phyloP scores from a whole-genome alignment of 2,329 filamentous ascomycete species.

The Neonectria sp. region DNA sequence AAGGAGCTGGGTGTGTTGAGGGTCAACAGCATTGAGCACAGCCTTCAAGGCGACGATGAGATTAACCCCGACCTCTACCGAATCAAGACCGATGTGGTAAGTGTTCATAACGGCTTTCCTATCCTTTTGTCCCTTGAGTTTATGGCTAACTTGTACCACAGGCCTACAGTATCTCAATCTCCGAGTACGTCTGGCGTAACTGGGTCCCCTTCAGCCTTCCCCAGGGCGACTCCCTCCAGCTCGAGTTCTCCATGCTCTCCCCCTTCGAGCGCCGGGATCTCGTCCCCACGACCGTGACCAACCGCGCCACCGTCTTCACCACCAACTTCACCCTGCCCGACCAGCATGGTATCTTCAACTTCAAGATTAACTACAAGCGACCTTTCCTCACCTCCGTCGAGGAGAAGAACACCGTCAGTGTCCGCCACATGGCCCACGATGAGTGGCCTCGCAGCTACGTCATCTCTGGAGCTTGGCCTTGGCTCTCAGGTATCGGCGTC shows the following conservation, averaged over 20 bases:
- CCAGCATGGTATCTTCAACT: slow-evolving; percentile 99
- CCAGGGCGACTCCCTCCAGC: slow-evolving; percentile 82
- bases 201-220: slow-evolving; percentile 83
- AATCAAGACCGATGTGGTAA: slow-evolving; percentile 95
- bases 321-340: slow-evolving; percentile 88
- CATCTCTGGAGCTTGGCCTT: slow-evolving; percentile 94
- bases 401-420: slow-evolving; percentile 95
- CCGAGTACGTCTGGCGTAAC: slow-evolving; percentile 83
- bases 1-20: slow-evolving; percentile 92
- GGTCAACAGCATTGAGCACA: slow-evolving; percentile 87
- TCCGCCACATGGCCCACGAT: slow-evolving; percentile 96
- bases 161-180: slow-evolving; percentile 90
- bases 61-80: slow-evolving; percentile 92
- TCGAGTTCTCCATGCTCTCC: slow-evolving; percentile 99
- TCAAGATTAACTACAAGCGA: slow-evolving; percentile 96
- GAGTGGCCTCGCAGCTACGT: slow-evolving; percentile 94
- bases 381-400: slow-evolving; percentile 91
- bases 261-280: slow-evolving; percentile 94
- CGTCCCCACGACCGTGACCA: slow-evolving; percentile 67
- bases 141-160: slow-evolving; percentile 57
- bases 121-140: background rate
- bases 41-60: slow-evolving; percentile 68
- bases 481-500: slow-evolving; percentile 89
- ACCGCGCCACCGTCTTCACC: slow-evolving; percentile 81
- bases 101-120: slow-evolving; percentile 57